Evolutionary conservation across 1,139 yeast genomes (phyloP).

Genomic region (Meyerozyma elateridarum): DNA sequence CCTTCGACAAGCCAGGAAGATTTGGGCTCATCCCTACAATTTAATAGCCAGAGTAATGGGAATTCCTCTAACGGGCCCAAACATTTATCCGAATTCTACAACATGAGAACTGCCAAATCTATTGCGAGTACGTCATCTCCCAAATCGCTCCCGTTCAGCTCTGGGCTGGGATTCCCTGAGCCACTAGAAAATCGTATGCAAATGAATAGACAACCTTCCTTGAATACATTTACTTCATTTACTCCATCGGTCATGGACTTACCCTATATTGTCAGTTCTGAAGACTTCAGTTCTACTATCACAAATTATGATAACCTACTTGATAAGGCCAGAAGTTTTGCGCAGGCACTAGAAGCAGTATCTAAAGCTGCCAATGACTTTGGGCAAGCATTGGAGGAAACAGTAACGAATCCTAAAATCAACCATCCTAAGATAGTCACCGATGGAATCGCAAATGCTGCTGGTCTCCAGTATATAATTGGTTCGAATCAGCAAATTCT

Average conservation of each 20-base stretch:
- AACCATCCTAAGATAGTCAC: conserved; percentile 62
- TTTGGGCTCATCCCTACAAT: too few relatives aligned
- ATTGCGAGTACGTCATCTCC: background rate
- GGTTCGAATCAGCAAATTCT: conserved; percentile 76
- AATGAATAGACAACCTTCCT: conserved; percentile 25
- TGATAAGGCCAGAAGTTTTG: conserved; percentile 47
- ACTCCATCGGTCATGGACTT: conserved; percentile 53
- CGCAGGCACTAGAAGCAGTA: conserved; percentile 44
- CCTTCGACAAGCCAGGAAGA: too few relatives aligned
- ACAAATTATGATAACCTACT: conserved; percentile 45
- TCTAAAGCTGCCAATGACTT: conserved; percentile 67
- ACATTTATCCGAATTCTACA: background rate
- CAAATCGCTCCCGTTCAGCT: background rate
- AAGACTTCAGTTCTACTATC: conserved; percentile 50
- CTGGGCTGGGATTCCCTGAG: background rate
- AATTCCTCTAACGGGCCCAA: too few relatives aligned
- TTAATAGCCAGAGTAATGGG: too few relatives aligned
- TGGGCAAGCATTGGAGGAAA: conserved; percentile 63
- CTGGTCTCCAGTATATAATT: conserved; percentile 72
- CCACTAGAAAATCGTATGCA: background rate
- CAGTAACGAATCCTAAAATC: conserved; percentile 55
- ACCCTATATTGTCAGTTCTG: conserved; percentile 54
- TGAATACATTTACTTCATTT: conserved; percentile 36
- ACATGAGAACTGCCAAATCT: background rate
- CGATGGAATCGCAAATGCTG: conserved; percentile 66